Evolutionary conservation across 495 filamentous ascomycete species (phyloP).

Genomic region (Hypoxylon crocopeplum): DNA sequence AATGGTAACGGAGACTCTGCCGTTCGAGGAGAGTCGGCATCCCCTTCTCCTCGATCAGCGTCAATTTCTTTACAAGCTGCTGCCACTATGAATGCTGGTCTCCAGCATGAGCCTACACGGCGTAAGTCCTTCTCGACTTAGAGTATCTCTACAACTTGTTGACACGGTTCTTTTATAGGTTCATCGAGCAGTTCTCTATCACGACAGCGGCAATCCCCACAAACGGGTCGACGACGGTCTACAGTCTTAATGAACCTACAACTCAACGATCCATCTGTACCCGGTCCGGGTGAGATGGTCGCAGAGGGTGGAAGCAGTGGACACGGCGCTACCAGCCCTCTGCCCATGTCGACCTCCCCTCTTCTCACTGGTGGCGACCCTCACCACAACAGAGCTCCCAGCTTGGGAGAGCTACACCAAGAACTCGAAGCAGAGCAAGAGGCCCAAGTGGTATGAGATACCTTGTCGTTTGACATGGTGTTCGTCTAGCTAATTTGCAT

Average conservation of each 20-base stretch:
- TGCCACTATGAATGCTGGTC: slow-evolving; percentile 72
- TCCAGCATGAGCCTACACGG: slow-evolving; percentile 66
- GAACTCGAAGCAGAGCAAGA: slow-evolving; percentile 96
- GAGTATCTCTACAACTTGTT: slow-evolving; percentile 7
- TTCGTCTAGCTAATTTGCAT: slow-evolving; percentile 8
- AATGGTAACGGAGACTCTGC: slow-evolving; percentile 42
- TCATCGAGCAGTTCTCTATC: slow-evolving; percentile 62
- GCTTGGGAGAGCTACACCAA: slow-evolving; percentile 93
- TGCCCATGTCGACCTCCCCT: slow-evolving; percentile 63
- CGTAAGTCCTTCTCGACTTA: slow-evolving; percentile 45
- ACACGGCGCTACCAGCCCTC: slow-evolving; percentile 63
- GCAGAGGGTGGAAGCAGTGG: slow-evolving; percentile 43
- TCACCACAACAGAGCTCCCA: slow-evolving; percentile 72
- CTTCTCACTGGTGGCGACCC: slow-evolving; percentile 63
- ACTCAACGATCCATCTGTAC: slow-evolving; percentile 69
- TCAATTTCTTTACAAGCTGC: slow-evolving; percentile 71
- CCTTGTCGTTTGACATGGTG: not conserved
- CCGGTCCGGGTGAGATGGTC: slow-evolving; percentile 69
- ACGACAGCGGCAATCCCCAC: slow-evolving; percentile 62
- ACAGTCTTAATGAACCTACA: slow-evolving; percentile 75
- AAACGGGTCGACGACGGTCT: slow-evolving; percentile 68
- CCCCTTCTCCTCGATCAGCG: slow-evolving; percentile 64
- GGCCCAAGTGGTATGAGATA: slow-evolving; percentile 77
- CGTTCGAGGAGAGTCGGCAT: slow-evolving; percentile 52
- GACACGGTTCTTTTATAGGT: slow-evolving; percentile 40